Evolutionary conservation across 495 filamentous ascomycete genomes (phyloP), one percentile per base, ranked within the genome.

Genomic region (Talaromyces ruber): DNA sequence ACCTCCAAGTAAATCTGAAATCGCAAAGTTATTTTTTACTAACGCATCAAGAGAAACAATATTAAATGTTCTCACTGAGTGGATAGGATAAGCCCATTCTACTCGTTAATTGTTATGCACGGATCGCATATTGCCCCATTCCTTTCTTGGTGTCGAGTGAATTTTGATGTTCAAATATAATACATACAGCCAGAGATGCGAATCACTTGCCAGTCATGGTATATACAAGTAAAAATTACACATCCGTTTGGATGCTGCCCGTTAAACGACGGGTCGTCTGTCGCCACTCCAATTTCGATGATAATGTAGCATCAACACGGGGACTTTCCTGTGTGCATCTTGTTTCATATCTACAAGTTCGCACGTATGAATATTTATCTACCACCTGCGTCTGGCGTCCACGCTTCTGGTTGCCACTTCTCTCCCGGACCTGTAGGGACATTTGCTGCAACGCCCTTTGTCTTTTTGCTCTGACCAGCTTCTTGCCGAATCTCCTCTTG

Each of bases 371-470:
- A n/a, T 1, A 12, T 25, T 45, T 60, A 69, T 73, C 68, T 70
- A 71, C 63, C 68, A 1, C 68, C 63, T 51, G 69, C 45, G 55
- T 75, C 63, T 30, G 88, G 89, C 3, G 72, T 76, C 92, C 92
- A 96, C 5, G 81, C 74, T 58, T 87, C 72, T 0, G 92, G 92
- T 73, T 93, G 88, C 88, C 88, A 96, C 4, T 79, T 79, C 66
- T 91, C 87, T 26, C 90, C 79, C 14, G 89, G 85, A 0, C 72
- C 80, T 4, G 79, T 68, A 65, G 74, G 69, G 2, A 73, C 71
- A 45, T 72, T 73, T 47, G 84, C 83, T 86, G 89, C 91, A 8
- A 88, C 88, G 65, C 88, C 81, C 11, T 81, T 71, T 45, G 75
- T 58, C 68, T 70, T 39, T n/a, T 67, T 43, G 63, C 61, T 62